These are phyloP conservation scores for Calonectria ilicicola DNA, from an alignment of 2,329 filamentous ascomycete genomes.

Conservation along the genomic window DNA sequence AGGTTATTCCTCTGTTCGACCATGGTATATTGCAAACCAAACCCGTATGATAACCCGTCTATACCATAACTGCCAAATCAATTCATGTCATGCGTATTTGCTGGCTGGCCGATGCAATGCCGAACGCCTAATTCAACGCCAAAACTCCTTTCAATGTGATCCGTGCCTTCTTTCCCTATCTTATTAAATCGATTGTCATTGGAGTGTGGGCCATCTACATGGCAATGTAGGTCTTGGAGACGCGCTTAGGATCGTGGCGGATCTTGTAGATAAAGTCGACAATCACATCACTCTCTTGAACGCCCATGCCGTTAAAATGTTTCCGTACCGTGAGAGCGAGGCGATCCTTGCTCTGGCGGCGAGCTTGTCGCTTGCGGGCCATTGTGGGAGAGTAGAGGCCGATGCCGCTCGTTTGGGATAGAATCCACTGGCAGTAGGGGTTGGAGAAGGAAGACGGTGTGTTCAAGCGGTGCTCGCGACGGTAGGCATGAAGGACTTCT, in stretches of 20 bases:
- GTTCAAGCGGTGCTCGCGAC: conserved; percentile 77
- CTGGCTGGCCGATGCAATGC: conserved; percentile 17
- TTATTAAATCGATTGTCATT: background rate
- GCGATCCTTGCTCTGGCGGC: conserved; percentile 78
- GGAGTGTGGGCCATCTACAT: conserved; percentile 15
- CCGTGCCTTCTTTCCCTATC: background rate
- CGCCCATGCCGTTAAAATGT: conserved; percentile 84
- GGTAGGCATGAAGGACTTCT: conserved; percentile 78
- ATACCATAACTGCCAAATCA: conserved; percentile 23
- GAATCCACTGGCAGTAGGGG: conserved; percentile 71
- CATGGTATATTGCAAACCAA: conserved; percentile 42
- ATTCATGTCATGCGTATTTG: conserved; percentile 31
- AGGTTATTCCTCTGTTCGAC: conserved; percentile 26
- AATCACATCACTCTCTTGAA: conserved; percentile 86
- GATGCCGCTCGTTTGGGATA: conserved; percentile 72
- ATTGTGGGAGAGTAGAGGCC: conserved; percentile 82
- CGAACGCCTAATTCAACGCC: conserved; percentile 20
- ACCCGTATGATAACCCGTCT: conserved; percentile 30
- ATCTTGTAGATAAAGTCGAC: conserved; percentile 83
- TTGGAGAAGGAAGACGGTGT: conserved; percentile 77
- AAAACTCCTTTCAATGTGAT: conserved; percentile 27
- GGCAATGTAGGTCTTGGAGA: conserved; percentile 39
- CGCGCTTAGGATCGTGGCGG: conserved; percentile 46
- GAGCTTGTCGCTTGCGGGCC: conserved; percentile 72
- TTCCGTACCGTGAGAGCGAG: conserved; percentile 80